These are phyloP conservation scores for Cladorrhinum sp. DNA, from an alignment of 2,329 filamentous ascomycete genomes.

Conservation along the genomic window DNA sequence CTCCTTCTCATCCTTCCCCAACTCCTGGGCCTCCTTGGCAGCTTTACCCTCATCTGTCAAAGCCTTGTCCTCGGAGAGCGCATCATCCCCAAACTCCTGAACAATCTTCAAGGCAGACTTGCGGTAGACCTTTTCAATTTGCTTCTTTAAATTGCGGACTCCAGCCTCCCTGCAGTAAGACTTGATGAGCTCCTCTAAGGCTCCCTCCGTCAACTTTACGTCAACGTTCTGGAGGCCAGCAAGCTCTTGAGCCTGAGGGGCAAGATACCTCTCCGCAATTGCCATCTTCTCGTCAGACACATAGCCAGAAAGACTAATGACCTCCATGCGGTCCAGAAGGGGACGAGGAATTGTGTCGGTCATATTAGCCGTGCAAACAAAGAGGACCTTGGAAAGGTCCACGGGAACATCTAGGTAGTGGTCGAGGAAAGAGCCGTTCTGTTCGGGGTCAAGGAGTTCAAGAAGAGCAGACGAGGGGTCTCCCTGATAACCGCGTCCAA, in stretches of 20 bases:
- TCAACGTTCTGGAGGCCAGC: slow-evolving; percentile 88
- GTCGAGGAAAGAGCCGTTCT: slow-evolving; percentile 95
- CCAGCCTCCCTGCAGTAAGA: slow-evolving; percentile 97
- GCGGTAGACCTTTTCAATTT: slow-evolving; percentile 98
- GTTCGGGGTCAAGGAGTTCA: slow-evolving; percentile 91
- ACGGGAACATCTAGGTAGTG: slow-evolving; percentile 99
- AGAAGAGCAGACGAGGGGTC: slow-evolving; percentile 92
- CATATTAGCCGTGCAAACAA: slow-evolving; percentile 98
- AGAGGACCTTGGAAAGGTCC: slow-evolving; percentile 93
- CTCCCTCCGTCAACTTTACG: slow-evolving; percentile 79
- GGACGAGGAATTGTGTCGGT: slow-evolving; percentile 96
- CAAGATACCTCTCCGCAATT: slow-evolving; percentile 89
- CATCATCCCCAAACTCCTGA: slow-evolving; percentile 85
- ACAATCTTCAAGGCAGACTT: slow-evolving; percentile 98
- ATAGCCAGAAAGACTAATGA: slow-evolving; percentile 94
- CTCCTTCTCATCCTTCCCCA: slow-evolving; percentile 48
- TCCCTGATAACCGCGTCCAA: slow-evolving; percentile 92
- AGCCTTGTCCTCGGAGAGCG: slow-evolving; percentile 73
- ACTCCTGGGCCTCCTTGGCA: slow-evolving; percentile 68
- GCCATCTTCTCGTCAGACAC: slow-evolving; percentile 99
- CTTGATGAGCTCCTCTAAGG: slow-evolving; percentile 96
- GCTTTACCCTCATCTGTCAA: slow-evolving; percentile 83
- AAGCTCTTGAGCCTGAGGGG: slow-evolving; percentile 89
- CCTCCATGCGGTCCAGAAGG: slow-evolving; percentile 93
- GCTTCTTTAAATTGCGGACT: slow-evolving; percentile 97